These are phyloP conservation scores for Penicillium carneum DNA, from an alignment of 2,329 filamentous ascomycete genomes.

Conservation along the genomic window DNA sequence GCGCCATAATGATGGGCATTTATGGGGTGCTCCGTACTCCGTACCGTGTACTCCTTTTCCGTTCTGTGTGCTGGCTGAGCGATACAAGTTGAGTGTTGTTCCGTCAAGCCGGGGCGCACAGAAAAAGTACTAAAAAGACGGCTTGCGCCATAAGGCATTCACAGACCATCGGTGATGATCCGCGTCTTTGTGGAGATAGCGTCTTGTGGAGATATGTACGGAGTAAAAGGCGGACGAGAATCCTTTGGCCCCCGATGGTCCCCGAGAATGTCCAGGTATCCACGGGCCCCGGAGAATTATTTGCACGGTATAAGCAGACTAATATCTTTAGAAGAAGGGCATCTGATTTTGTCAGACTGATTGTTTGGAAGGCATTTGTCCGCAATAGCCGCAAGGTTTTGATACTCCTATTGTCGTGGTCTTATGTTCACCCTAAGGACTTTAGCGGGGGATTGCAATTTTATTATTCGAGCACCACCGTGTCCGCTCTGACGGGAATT, in stretches of 20 bases:
- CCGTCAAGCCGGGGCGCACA: neutral
- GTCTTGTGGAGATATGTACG: neutral
- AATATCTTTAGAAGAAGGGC: neutral
- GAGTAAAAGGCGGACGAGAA: neutral
- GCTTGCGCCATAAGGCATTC: neutral
- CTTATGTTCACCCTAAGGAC: neutral
- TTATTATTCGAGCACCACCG: neutral
- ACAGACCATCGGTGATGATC: neutral
- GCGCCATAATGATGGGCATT: neutral
- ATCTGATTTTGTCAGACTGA: neutral
- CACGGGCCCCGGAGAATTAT: neutral
- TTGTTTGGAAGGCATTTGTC: neutral
- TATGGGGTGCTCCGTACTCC: neutral
- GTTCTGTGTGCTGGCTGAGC: too few species aligned
- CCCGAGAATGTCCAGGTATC: neutral
- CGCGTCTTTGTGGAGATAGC: neutral
- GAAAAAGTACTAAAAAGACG: neutral
- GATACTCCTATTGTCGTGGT: neutral
- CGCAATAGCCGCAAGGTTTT: neutral
- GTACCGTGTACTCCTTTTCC: neutral
- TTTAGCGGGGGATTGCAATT: neutral
- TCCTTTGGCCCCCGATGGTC: conserved; percentile 6
- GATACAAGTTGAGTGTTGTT: neutral
- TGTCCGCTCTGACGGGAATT: neutral
- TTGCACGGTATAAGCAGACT: neutral